Evolutionary conservation across 352 stramenopile genomes (phyloP).

Genomic region (Phytophthora agathidicida): DNA sequence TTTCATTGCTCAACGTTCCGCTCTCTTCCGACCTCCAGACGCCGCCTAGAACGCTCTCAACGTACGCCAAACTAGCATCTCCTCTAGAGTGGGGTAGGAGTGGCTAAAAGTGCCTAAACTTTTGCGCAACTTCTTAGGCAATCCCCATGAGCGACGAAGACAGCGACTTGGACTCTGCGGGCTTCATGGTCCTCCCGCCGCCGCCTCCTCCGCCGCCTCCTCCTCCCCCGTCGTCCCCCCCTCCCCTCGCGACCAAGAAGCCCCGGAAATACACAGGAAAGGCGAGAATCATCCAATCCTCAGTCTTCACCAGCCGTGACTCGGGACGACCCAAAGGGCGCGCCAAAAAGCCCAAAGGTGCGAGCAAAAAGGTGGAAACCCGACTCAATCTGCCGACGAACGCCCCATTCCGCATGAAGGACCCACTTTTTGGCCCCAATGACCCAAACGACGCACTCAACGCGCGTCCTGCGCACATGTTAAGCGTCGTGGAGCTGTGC

Average conservation of each 20-base stretch:
- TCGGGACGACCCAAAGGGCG: conserved; percentile 16
- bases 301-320: conserved; percentile 32
- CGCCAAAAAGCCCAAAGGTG: conserved; percentile 16
- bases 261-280: conserved; percentile 45
- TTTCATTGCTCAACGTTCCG: neutral
- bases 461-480: conserved; percentile 55
- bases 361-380: conserved; percentile 24
- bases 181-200: conserved; percentile 21
- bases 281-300: conserved; percentile 37
- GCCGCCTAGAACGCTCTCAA: neutral
- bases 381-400: conserved; percentile 1
- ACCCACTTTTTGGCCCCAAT: neutral
- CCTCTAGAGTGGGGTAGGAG: too few relatives aligned
- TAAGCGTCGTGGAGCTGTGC: conserved; percentile 82
- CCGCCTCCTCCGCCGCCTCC: conserved; percentile 12
- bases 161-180: conserved; percentile 28
- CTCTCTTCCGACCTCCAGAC: neutral
- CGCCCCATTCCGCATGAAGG: neutral
- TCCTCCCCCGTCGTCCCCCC: conserved; percentile 6
- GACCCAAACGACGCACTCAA: conserved; percentile 1
- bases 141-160: conserved; percentile 44
- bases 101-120: too few relatives aligned
- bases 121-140: conserved; percentile 4
- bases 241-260: neutral
- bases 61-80: too few relatives aligned